Evolutionary conservation across 2,329 filamentous ascomycete genomes (phyloP).

Genomic region (Arthrinium phaeospermum): DNA sequence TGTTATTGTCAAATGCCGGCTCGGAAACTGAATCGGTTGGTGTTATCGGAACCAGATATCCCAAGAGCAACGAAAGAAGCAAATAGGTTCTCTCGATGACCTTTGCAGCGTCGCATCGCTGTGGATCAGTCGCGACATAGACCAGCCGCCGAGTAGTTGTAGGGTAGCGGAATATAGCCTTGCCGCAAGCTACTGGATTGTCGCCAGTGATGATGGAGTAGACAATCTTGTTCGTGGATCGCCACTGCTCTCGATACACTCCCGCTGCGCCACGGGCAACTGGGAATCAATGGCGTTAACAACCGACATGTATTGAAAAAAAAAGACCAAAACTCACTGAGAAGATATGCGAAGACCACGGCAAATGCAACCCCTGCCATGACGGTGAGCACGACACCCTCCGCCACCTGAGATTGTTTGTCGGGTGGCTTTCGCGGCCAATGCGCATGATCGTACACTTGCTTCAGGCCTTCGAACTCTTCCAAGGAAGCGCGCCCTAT

Average conservation of each 20-base stretch:
- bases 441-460: no score
- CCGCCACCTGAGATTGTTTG: fast-evolving
- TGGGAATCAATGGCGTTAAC: no score
- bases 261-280: no score
- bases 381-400: neutral
- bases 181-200: neutral
- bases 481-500: no score
- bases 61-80: neutral
- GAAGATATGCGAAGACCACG: neutral
- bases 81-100: neutral
- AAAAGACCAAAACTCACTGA: neutral
- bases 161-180: neutral
- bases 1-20: no score
- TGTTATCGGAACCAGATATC: neutral
- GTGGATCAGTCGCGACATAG: neutral
- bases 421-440: neutral
- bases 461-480: no score
- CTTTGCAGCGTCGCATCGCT: neutral
- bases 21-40: no score
- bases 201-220: neutral
- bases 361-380: neutral
- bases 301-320: no score
- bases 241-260: neutral
- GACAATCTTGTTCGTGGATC: neutral
- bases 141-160: neutral